These are phyloP conservation scores for Funneliformis geosporum DNA, from an alignment of 192 early-diverging fungal species.

Conservation along the genomic window DNA sequence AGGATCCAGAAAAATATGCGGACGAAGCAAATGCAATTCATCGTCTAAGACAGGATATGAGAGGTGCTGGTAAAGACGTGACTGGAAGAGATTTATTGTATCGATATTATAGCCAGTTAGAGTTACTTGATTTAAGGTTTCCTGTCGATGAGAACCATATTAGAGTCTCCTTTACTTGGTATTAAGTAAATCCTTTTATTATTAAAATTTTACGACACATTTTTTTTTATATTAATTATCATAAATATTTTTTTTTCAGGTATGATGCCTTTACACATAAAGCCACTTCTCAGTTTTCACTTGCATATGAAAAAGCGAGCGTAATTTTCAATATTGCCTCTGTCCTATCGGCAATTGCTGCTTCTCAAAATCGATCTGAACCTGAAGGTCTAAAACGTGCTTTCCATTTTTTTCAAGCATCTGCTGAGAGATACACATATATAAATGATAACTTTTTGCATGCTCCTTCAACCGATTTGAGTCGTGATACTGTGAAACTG, in stretches of 20 bases:
- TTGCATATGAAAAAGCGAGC: conserved; percentile 97
- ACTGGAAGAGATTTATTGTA: conserved; percentile 94
- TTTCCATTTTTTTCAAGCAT: conserved; percentile 89
- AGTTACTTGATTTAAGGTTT: conserved; percentile 90
- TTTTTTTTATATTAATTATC: background rate
- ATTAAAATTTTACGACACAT: background rate
- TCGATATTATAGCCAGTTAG: conserved; percentile 96
- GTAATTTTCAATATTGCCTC: conserved; percentile 94
- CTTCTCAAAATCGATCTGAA: conserved; percentile 73
- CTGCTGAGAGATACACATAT: conserved; percentile 91
- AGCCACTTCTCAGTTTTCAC: conserved; percentile 81
- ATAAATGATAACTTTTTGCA: conserved; percentile 99
- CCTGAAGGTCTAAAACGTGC: conserved; percentile 75
- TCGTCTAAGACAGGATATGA: conserved; percentile 92
- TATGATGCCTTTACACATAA: conserved; percentile 85
- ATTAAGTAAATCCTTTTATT: conserved; percentile 30
- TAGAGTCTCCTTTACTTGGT: conserved; percentile 91
- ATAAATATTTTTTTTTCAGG: conserved; percentile 37
- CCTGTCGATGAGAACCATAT: conserved; percentile 91
- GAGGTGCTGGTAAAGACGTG: conserved; percentile 90
- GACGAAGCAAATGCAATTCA: conserved; percentile 83
- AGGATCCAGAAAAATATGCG: conserved; percentile 90
- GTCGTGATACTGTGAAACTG: conserved; percentile 85
- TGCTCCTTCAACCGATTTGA: conserved; percentile 89
- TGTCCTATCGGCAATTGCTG: conserved; percentile 72